Base-by-base conservation (phyloP, 768 basidiomycete species). In the Mycena metata region DNA sequence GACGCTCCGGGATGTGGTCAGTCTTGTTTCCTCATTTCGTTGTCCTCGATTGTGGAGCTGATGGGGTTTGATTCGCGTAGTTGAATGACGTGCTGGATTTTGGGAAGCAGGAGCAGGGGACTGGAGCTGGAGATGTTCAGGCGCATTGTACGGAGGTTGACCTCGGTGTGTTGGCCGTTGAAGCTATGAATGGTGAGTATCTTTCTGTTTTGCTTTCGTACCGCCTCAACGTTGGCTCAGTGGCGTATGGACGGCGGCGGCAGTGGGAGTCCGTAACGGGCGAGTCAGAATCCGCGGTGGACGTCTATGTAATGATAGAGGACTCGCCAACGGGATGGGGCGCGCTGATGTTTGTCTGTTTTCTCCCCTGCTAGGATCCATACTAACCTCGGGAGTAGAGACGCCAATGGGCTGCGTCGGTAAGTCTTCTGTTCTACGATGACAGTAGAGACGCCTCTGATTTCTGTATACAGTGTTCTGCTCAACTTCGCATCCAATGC, bases 401-500 rank as follows among this genome's bases (percentile, higher is more conserved):
- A 64, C 13, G 63, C 36, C 17, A 55, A 55, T 15, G 63, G 63
- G 30, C 63, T 64, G 16, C 63, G 62, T 21, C 62, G 62, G 62
- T 35, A 15, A 55, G 62, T 47, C 11, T 13, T 2, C 35, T 17
- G 2, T 15, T 19, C 60, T 24, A 21, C 7, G 4, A 15, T n/a
- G 1, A 16, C 13, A 23, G n/a, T n/a, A n/a, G 12, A 30, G 30
- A 30, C 13, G 12, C 30, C 23, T 64, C 51, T 36, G 15, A 42
- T 24, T 36, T 47, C 16, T 36, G 16, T 39, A 1, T 33, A 2
- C 5, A 64, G 63, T 49, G 63, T 64, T 33, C 55, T 64, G 23
- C 46, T 64, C n/a, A 64, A 64, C 26, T 55, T 64, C 16, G 63
- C 55, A 7, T 64, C 63, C 23, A 64, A 64, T 24, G 63, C 63